Evolutionary conservation across 2,329 filamentous ascomycete species (phyloP), one percentile per base, ranked within the genome.

Genomic region (Nigrospora sphaerica): DNA sequence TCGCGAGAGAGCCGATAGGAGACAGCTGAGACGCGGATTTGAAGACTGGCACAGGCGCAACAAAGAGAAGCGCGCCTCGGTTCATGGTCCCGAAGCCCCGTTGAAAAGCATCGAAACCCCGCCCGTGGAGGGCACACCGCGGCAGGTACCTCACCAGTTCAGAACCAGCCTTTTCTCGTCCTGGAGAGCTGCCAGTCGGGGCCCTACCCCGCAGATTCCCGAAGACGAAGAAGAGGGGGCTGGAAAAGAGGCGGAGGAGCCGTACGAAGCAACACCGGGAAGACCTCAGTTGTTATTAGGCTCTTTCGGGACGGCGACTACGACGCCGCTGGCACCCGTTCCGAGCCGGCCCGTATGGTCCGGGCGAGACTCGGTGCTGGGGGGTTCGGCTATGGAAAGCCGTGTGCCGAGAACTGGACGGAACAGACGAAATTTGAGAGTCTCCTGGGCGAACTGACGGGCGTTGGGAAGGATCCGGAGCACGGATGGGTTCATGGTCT

Each of bases 321-420:
- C 61, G 14, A 63, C 61, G 19, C 61, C 61, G 7, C 45, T 63
- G 17, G 61, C 59, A 19, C 61, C 61, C 3, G 52, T 60, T 18
- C 61, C 61, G 3, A 57, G 49, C 39, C 45, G 54, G 31, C 34
- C 45, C 12, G 54, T 52, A 32, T 60, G 52, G 53, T 53, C 54
- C 43, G 52, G 45, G 12, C 50, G 52, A 19, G 57, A 57, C 39
- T 60, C 58, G 41, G 40, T 54, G 7, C 46, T 59, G 43, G 54
- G 55, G 18, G 52, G 54, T 37, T 59, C 58, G 14, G 54, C 54
- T n/a, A 48, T 54, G 37, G 53, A 51, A 19, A 54, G 46, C 14
- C 53, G 52, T 35, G 45, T 46, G 31, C 57, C 44, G 14, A 31
- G 54, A 12, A 46, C 52, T 23, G 51, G 52, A 16, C 57, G 57